phyloP scores from a whole-genome alignment of 768 basidiomycete genomes.

The Boletus rex-veris region DNA sequence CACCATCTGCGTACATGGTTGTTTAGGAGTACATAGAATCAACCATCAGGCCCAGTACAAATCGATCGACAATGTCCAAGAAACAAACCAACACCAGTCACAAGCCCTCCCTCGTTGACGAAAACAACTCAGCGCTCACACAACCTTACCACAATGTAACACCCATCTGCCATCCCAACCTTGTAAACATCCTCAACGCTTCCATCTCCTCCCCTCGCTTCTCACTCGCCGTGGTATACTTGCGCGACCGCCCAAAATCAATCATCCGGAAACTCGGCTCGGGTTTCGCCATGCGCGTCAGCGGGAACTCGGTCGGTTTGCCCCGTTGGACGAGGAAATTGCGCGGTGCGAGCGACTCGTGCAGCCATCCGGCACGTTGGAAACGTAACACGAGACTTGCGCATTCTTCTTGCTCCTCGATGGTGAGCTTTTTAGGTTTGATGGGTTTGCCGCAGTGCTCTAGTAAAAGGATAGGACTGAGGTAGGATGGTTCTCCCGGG shows the following conservation, averaged over 20 bases:
- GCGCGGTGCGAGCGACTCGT: conserved; percentile 40
- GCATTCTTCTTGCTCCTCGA: conserved; percentile 42
- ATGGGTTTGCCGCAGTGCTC: conserved; percentile 46
- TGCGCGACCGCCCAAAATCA: conserved; percentile 45
- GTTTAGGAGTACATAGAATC: no score
- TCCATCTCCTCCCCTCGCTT: conserved; percentile 6
- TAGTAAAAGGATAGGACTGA: conserved; percentile 44
- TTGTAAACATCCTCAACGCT: conserved; percentile 1
- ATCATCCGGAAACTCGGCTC: conserved; percentile 44
- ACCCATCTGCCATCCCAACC: background rate
- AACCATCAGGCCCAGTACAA: no score
- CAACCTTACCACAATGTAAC: background rate
- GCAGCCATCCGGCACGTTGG: conserved; percentile 37
- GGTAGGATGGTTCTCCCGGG: background rate
- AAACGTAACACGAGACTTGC: conserved; percentile 39
- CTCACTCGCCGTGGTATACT: background rate
- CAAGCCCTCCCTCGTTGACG: no score
- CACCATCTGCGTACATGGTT: no score
- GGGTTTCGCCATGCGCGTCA: background rate
- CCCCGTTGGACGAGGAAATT: conserved; percentile 47
- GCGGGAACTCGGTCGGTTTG: conserved; percentile 33
- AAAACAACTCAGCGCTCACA: no score
- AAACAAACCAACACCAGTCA: no score
- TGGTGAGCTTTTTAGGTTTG: conserved; percentile 21
- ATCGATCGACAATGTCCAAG: no score